These are phyloP conservation scores for Sesbania bispinosa DNA, from an alignment of 306 rosid species.

Conservation along the genomic window DNA sequence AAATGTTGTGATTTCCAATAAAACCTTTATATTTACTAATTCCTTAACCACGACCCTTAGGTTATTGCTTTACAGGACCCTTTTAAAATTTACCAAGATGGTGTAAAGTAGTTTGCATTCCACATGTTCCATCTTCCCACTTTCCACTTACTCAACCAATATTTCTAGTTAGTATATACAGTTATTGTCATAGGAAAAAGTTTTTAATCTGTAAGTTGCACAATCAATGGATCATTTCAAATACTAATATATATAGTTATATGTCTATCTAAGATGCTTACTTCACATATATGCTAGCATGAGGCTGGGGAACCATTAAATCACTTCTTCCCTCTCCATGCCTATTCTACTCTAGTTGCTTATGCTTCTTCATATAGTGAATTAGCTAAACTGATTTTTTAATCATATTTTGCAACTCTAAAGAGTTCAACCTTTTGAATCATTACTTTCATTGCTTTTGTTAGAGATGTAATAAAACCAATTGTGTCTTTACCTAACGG, in stretches of 20 bases:
- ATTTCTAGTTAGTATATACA: background rate
- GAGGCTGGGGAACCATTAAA: background rate
- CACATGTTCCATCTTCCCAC: background rate
- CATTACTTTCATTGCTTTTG: background rate
- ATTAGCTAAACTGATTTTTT: background rate
- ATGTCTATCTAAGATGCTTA: background rate
- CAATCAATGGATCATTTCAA: background rate
- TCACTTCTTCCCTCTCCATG: background rate
- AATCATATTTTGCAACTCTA: background rate
- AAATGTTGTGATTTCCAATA: too few species aligned
- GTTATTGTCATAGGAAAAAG: background rate
- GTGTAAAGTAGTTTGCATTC: background rate
- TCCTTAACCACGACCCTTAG: too few species aligned
- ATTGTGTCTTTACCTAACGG: background rate
- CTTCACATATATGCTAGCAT: background rate
- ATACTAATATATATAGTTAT: background rate
- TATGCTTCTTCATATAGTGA: background rate
- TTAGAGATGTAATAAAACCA: background rate
- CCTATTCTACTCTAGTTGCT: slow-evolving; percentile 12
- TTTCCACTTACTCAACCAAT: background rate
- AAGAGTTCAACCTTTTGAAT: background rate
- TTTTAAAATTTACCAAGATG: background rate
- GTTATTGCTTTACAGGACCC: too few species aligned
- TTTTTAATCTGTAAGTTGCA: background rate
- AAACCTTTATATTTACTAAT: too few species aligned